Percentiles rank a stretch among this genome's conserved stretches.
Conservation (phyloP, 1,284 basidiomycete genomes). For the Phellopilus nigrolimitatus region DNA sequence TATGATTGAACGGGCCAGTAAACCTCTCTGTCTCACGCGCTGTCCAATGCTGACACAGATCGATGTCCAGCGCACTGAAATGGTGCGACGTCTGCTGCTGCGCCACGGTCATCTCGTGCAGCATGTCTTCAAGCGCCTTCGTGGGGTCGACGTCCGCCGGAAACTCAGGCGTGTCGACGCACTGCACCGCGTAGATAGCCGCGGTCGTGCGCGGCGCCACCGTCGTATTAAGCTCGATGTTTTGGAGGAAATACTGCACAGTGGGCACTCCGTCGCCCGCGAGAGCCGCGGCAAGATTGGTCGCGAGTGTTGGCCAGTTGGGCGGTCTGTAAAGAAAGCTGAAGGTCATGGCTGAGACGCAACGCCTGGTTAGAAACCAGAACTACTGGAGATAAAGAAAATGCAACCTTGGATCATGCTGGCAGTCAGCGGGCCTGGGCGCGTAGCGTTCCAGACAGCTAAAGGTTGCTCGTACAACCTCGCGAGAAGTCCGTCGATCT, state of each 20-base stretch:
- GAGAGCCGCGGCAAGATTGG: constrained; percentile 21
- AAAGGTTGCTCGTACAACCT: constrained; percentile 23
- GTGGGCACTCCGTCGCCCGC: constrained; percentile 23
- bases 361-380: background rate
- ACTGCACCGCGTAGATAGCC: constrained; percentile 21
- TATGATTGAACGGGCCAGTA: constrained; percentile 26
- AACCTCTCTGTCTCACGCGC: constrained; percentile 23
- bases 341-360: constrained; percentile 21
- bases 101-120: constrained; percentile 21
- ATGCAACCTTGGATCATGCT: constrained; percentile 22
- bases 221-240: constrained; percentile 23
- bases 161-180: constrained; percentile 23
- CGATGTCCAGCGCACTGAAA: constrained; percentile 21
- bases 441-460: constrained; percentile 23
- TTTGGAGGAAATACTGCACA: constrained; percentile 15
- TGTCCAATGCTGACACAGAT: constrained; percentile 25
- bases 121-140: constrained; percentile 20
- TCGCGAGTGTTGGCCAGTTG: constrained; percentile 23
- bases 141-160: constrained; percentile 19
- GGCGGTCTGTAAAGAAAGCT: constrained; percentile 24
- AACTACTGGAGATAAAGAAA: background rate
- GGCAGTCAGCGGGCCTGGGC: constrained; percentile 24
- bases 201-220: constrained; percentile 21
- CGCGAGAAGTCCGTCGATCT: constrained; percentile 22
- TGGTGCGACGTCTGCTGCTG: constrained; percentile 19